Percentiles rank a stretch among this genome's conserved stretches.
phyloP scores from a whole-genome alignment of 1,139 yeast genomes.

The Candida albicans region DNA sequence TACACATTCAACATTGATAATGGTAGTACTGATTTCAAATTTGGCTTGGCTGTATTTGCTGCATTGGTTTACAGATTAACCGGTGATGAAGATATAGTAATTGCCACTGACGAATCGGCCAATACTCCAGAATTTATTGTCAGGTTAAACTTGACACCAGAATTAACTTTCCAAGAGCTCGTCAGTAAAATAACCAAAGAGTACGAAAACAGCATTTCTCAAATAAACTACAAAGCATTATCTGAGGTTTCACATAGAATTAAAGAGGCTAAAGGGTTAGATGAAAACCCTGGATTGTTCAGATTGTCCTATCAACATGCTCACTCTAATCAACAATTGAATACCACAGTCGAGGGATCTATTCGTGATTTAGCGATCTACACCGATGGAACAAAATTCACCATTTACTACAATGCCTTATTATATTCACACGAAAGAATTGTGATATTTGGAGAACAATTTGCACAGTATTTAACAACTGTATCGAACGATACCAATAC shows the following conservation, averaged over 20 bases:
- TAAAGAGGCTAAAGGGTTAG: constrained; percentile 49
- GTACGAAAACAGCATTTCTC: constrained; percentile 37
- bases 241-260: constrained; percentile 57
- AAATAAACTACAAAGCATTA: constrained; percentile 48
- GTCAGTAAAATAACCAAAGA: constrained; percentile 43
- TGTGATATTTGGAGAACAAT: constrained; percentile 69
- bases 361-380: constrained; percentile 65
- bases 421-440: constrained; percentile 74
- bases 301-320: constrained; percentile 61
- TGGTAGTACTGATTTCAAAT: constrained; percentile 33
- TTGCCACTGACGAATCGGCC: constrained; percentile 61
- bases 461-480: constrained; percentile 49
- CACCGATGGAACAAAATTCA: constrained; percentile 26
- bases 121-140: constrained; percentile 52
- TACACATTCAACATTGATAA: constrained; percentile 35
- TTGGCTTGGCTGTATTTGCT: constrained; percentile 69
- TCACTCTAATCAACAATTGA: constrained; percentile 41
- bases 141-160: constrained; percentile 58
- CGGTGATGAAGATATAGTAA: constrained; percentile 91
- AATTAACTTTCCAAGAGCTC: constrained; percentile 54
- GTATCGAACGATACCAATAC: constrained; percentile 31
- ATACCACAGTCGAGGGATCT: constrained; percentile 52
- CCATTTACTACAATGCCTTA: constrained; percentile 70
- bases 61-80: constrained; percentile 76
- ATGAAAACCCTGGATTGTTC: constrained; percentile 63